phyloP scores from a whole-genome alignment of 352 stramenopile genomes.

The Phytophthora idaei region DNA sequence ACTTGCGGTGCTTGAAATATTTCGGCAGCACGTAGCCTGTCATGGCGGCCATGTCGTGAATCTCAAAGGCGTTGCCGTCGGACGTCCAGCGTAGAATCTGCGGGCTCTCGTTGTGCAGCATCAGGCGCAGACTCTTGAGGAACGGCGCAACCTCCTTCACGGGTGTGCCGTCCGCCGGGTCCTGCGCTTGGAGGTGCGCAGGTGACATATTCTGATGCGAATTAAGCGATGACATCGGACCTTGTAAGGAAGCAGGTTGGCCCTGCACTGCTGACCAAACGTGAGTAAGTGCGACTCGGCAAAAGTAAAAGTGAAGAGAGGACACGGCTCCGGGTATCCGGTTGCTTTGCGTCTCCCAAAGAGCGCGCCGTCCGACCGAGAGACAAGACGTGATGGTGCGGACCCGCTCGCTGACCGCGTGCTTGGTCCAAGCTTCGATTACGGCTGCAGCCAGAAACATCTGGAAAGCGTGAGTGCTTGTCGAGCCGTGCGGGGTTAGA shows the following conservation, averaged over 20 bases:
- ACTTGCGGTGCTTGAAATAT: slow-evolving; percentile 95
- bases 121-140: slow-evolving; percentile 64
- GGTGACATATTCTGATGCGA: not conserved
- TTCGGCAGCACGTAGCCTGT: slow-evolving; percentile 86
- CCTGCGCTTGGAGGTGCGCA: not conserved
- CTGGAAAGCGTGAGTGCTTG: not conserved
- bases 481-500: not conserved
- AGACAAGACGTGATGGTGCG: slow-evolving; percentile 4
- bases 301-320: not conserved
- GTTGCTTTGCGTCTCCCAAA: not conserved
- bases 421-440: not conserved
- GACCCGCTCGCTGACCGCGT: not conserved
- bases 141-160: slow-evolving; percentile 74
- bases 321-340: not conserved
- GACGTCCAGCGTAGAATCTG: slow-evolving; percentile 57
- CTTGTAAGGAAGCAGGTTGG: not conserved
- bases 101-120: slow-evolving; percentile 58
- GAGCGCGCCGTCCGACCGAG: not conserved
- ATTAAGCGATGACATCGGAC: not conserved
- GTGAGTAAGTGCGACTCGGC: not conserved
- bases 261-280: not conserved
- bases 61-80: slow-evolving; percentile 68
- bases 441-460: not conserved
- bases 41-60: slow-evolving; percentile 74
- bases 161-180: not conserved